Conservation (phyloP, 345 rosid genomes). For the Kernera saxatilis region DNA sequence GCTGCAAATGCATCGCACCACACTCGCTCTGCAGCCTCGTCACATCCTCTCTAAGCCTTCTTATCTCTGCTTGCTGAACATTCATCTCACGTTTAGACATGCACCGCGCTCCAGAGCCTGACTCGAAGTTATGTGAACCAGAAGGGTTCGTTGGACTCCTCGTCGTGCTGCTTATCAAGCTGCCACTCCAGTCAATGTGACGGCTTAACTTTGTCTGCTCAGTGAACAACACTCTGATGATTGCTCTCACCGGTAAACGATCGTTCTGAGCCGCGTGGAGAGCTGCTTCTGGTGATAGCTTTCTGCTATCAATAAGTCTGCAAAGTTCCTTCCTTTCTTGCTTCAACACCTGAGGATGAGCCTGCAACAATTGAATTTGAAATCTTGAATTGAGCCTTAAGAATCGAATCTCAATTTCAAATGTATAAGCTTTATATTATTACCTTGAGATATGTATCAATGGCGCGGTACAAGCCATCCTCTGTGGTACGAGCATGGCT, state of each 20-base stretch:
- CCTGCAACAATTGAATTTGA: conserved; percentile 32
- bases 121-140: conserved; percentile 35
- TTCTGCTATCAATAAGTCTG: conserved; percentile 63
- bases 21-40: conserved; percentile 62
- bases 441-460: conserved; percentile 87
- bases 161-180: conserved; percentile 45
- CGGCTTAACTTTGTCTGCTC: conserved; percentile 66
- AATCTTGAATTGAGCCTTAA: neutral
- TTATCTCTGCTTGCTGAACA: conserved; percentile 59
- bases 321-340: conserved; percentile 74
- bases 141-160: conserved; percentile 50
- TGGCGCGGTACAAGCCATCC: conserved; percentile 80
- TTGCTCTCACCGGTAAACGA: conserved; percentile 75
- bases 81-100: conserved; percentile 62
- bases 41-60: conserved; percentile 64
- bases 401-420: neutral
- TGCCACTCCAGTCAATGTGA: conserved; percentile 63
- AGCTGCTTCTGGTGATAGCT: conserved; percentile 79
- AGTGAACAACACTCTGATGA: conserved; percentile 68
- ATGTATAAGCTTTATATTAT: neutral
- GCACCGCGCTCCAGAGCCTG: conserved; percentile 39
- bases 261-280: conserved; percentile 83
- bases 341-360: conserved; percentile 70
- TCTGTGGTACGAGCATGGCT: conserved; percentile 60
- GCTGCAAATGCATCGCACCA: conserved; percentile 55